These are phyloP conservation scores for Russula vinacea DNA, from an alignment of 768 basidiomycete genomes.

Conservation along the genomic window DNA sequence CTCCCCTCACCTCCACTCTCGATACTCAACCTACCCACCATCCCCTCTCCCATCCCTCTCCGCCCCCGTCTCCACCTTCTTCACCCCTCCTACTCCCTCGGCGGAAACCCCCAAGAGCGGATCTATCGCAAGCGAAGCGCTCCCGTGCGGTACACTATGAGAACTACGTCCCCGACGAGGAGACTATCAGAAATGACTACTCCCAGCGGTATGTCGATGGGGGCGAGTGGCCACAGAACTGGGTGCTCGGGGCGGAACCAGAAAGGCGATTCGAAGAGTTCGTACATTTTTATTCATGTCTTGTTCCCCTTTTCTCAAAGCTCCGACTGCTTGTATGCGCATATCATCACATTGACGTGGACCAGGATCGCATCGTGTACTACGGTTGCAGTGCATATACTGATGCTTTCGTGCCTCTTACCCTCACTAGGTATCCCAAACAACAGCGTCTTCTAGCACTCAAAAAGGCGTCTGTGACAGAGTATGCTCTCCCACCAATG, in stretches of 20 bases:
- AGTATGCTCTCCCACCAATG: constrained; percentile 65
- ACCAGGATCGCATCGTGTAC: not conserved
- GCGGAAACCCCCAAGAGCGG: constrained; percentile 44
- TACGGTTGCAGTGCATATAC: not conserved
- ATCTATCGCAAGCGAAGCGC: constrained; percentile 67
- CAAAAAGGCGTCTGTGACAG: constrained; percentile 75
- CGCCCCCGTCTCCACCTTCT: constrained; percentile 45
- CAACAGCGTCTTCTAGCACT: constrained; percentile 79
- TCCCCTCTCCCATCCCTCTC: constrained; percentile 45
- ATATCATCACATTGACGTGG: not conserved
- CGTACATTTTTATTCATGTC: constrained; percentile 36
- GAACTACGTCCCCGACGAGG: constrained; percentile 90
- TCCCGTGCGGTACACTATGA: constrained; percentile 65
- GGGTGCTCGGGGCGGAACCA: constrained; percentile 85
- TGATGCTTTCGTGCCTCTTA: not conserved
- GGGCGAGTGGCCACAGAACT: constrained; percentile 92
- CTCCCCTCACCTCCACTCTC: constrained; percentile 52
- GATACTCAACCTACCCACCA: constrained; percentile 25
- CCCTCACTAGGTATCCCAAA: constrained; percentile 79
- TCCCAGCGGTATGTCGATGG: constrained; percentile 86
- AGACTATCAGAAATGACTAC: constrained; percentile 95
- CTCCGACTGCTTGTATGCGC: not conserved
- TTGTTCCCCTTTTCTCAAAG: constrained; percentile 3
- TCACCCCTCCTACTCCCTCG: constrained; percentile 42
- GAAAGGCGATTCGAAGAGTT: constrained; percentile 93